A percentile compares a stretch with the other conserved stretches of the same genome.
Conservation (phyloP, 148 eudicot species). For the Heliosperma pusillum region DNA sequence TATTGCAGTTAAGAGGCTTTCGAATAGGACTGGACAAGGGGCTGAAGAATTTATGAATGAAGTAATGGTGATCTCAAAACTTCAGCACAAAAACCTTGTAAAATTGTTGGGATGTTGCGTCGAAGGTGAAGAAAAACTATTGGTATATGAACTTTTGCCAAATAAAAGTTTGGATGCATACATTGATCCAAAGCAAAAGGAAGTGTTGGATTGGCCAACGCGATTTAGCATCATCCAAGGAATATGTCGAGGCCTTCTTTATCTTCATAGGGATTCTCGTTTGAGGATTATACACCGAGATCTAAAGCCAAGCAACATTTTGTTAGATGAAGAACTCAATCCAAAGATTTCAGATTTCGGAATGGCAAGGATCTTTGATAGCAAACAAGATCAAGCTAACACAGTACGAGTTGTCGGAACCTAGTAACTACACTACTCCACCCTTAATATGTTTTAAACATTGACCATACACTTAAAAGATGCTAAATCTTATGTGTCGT, state of each 20-base stretch:
- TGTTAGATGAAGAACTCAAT: constrained; percentile 38
- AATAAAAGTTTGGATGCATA: constrained; percentile 37
- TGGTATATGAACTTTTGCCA: constrained; percentile 36
- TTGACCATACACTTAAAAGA: no score
- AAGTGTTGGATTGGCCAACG: constrained; percentile 33
- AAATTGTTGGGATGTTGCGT: constrained; percentile 38
- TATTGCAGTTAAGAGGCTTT: constrained; percentile 35
- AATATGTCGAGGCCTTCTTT: constrained; percentile 48
- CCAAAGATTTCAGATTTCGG: constrained; percentile 59
- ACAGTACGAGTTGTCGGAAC: constrained; percentile 60
- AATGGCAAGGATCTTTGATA: constrained; percentile 55
- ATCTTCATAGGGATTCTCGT: constrained; percentile 48
- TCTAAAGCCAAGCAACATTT: constrained; percentile 41
- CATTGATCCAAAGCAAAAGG: constrained; percentile 15
- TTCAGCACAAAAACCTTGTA: constrained; percentile 45
- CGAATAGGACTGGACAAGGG: constrained; percentile 36
- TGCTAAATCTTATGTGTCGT: not conserved
- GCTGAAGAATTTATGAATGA: constrained; percentile 40
- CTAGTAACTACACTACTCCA: constrained; percentile 29
- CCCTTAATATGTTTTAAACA: no score
- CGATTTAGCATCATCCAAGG: constrained; percentile 48
- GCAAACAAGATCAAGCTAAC: constrained; percentile 41
- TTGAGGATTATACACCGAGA: constrained; percentile 45
- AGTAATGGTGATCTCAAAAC: constrained; percentile 33
- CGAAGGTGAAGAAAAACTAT: constrained; percentile 31